A percentile compares a stretch with the other conserved stretches of the same genome.
Evolutionary conservation across 208 protist genomes (phyloP).

Genomic region (Trypanosoma scelopori): DNA sequence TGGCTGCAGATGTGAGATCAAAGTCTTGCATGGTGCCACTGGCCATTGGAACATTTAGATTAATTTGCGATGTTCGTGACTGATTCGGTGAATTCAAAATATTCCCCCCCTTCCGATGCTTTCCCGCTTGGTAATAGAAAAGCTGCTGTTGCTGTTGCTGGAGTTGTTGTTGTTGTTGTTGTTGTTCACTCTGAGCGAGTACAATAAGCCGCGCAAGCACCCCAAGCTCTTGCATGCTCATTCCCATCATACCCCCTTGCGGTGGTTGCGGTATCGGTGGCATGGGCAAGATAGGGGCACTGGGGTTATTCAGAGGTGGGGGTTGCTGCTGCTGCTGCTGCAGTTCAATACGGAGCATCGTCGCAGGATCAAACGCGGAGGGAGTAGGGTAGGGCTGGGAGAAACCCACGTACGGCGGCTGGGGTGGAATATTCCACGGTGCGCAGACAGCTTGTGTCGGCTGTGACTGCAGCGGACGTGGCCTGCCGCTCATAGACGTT

Average conservation of each 20-base stretch:
- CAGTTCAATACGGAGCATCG: neutral
- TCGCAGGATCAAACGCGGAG: neutral
- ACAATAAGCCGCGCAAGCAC: conserved; percentile 21
- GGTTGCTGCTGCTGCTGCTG: conserved; percentile 12
- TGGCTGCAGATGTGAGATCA: neutral
- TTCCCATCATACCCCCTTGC: conserved; percentile 1
- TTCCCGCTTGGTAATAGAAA: conserved; percentile 9
- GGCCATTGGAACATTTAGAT: neutral
- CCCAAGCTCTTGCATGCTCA: conserved; percentile 19
- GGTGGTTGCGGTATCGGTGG: neutral
- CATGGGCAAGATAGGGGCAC: neutral
- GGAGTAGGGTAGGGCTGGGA: neutral
- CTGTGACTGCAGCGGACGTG: conserved; percentile 1
- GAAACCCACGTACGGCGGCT: neutral
- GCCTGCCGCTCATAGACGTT: conserved; percentile 9
- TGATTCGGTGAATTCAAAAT: conserved; percentile 2
- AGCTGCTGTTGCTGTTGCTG: conserved; percentile 18
- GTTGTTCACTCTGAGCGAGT: conserved; percentile 10
- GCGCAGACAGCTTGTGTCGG: conserved; percentile 21
- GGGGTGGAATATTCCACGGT: conserved; percentile 4
- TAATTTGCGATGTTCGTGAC: neutral
- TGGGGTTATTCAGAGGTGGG: conserved; percentile 5
- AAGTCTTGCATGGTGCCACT: neutral
- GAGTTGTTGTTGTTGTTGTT: conserved; percentile 13
- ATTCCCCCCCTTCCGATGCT: neutral